Base-by-base conservation (phyloP, 2,329 filamentous ascomycete species). In the Cladosporium cucumerinum region DNA sequence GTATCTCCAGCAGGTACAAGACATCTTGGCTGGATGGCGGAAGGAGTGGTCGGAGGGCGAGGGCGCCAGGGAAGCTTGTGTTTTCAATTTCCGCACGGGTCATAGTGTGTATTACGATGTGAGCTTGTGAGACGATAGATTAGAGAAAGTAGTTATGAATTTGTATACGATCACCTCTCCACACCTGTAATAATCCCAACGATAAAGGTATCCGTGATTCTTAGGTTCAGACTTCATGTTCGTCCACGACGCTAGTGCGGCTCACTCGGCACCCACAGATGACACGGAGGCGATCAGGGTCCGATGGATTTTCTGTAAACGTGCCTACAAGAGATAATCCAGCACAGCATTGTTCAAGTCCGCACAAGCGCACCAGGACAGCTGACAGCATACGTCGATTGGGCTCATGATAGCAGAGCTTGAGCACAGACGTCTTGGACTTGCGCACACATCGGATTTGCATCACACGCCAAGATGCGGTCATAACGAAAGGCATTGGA, bases 61-160 rank as follows among this genome's bases (percentile, higher is more conserved):
- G 4, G 85, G 82, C 10, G 84, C 85, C 26, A 84, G 86, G 55
- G 91, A 93, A 75, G 90, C 91, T 12, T 96, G 96, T 78, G 85
- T 97, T 61, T 97, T 96, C 78, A 97, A 97, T 72, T 97, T 96
- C 72, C 84, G 93, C 66, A 96, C 92, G 11, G 91, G 90, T 0
- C 89, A 85, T 65, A 93, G 91, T 75, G 84, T 97, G 59, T 92
- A 94, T 74, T 97, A 97, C 77, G 93, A 97, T 78, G 78, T 97
- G 66, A 82, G 79, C 66, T 70, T 70, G 63, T 72, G 67, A 71
- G 34, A 25, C 25, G 43, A 32, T 57, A 39, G 54, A 57, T 12
- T 14, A 58, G 14, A 46, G 30, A n/a, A 58, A 16, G 11, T 1
- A 23, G 23, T 36, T 28, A n/a, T 25, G 25, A 58, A 10, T 30